Percentiles rank a stretch among this genome's conserved stretches.
Evolutionary conservation across 371 early-diverging fungal species (phyloP).

Genomic region (Mucor mucedo): DNA sequence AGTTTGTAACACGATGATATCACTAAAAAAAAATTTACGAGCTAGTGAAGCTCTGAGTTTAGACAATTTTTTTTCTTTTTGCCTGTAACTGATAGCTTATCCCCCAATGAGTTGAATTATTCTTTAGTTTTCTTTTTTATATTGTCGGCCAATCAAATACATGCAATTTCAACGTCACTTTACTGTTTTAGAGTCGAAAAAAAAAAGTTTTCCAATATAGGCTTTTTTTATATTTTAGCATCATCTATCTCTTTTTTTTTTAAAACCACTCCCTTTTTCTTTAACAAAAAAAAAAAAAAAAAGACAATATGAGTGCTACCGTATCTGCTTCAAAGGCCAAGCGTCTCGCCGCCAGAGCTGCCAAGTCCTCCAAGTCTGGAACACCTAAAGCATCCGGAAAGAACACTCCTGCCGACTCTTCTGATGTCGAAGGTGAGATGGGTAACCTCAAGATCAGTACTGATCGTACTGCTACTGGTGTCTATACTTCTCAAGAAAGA

Average conservation of each 20-base stretch:
- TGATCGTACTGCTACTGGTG: conserved; percentile 90
- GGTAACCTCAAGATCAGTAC: conserved; percentile 48
- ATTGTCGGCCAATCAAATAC: neutral
- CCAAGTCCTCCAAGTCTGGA: conserved; percentile 60
- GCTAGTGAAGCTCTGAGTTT: too few species aligned
- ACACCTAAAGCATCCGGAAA: conserved; percentile 34
- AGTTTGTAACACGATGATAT: too few species aligned
- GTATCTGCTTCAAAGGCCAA: conserved; percentile 82
- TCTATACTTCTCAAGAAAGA: conserved; percentile 89
- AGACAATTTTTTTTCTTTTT: too few species aligned
- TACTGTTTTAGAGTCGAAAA: conserved; percentile 2
- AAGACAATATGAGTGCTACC: conserved; percentile 15
- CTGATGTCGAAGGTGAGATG: conserved; percentile 40
- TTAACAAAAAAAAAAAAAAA: conserved; percentile 7
- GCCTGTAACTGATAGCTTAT: too few species aligned
- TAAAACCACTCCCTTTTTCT: conserved; percentile 3
- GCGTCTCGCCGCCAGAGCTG: conserved; percentile 81
- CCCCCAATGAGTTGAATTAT: too few species aligned
- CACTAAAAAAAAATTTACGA: too few species aligned
- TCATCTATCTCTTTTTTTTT: conserved; percentile 27
- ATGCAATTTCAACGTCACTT: neutral
- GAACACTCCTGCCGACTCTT: conserved; percentile 43
- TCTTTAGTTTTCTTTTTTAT: too few species aligned
- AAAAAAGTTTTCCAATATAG: neutral
- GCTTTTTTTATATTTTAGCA: neutral